phyloP scores from a whole-genome alignment of 148 eudicot genomes.

The Linanthus parryae region DNA sequence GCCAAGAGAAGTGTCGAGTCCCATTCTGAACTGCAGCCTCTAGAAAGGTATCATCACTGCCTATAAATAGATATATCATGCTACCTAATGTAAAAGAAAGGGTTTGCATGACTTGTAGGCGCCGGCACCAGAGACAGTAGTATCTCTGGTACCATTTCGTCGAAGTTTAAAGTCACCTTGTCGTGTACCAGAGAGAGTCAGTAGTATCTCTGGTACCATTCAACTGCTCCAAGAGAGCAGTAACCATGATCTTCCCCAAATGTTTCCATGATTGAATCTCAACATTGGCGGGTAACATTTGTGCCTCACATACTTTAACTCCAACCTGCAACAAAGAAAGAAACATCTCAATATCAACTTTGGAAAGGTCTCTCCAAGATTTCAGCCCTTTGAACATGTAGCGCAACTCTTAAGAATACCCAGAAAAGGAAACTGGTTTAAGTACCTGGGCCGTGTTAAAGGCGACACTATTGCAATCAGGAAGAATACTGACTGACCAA shows the following conservation, averaged over 20 bases:
- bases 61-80: too few relatives aligned
- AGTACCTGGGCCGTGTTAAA: constrained; percentile 86
- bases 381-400: neutral
- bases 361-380: too few relatives aligned
- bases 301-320: constrained; percentile 37
- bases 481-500: constrained; percentile 98
- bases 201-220: constrained; percentile 77
- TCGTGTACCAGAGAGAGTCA: constrained; percentile 93
- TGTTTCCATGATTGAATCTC: constrained; percentile 53
- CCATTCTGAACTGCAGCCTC: too few relatives aligned
- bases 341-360: neutral
- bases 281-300: constrained; percentile 48
- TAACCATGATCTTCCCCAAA: constrained; percentile 36
- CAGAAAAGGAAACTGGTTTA: neutral
- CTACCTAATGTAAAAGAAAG: too few relatives aligned
- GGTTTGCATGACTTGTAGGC: too few relatives aligned
- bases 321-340: constrained; percentile 40
- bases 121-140: too few relatives aligned
- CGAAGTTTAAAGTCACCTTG: constrained; percentile 41
- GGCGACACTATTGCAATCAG: constrained; percentile 73
- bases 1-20: too few relatives aligned
- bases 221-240: constrained; percentile 78
- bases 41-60: too few relatives aligned
- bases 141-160: too few relatives aligned
- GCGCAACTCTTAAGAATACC: neutral